These are phyloP conservation scores for Picea engelmannii DNA, from an alignment of 83 land plant genomes.

Conservation along the genomic window DNA sequence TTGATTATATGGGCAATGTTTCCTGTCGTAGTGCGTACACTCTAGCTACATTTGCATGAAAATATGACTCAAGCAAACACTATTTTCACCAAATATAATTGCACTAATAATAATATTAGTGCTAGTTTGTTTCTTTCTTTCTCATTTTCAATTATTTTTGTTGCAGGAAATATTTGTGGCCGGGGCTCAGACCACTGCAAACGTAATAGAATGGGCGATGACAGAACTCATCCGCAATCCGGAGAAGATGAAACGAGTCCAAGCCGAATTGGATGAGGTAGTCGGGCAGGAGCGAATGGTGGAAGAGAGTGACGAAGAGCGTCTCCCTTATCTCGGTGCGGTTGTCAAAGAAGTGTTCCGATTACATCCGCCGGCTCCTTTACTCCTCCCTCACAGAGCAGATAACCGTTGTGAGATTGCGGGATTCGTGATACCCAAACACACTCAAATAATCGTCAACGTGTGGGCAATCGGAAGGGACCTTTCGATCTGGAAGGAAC, in stretches of 20 bases:
- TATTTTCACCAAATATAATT: too few species aligned
- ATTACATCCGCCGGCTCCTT: neutral
- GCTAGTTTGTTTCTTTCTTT: too few species aligned
- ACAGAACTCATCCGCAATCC: neutral
- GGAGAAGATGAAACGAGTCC: neutral
- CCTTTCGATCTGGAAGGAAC: too few species aligned
- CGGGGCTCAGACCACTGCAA: neutral
- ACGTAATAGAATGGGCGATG: neutral
- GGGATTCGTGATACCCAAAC: too few species aligned
- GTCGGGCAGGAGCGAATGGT: neutral
- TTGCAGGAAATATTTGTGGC: neutral
- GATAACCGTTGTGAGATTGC: neutral
- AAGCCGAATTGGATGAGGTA: neutral
- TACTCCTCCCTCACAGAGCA: neutral
- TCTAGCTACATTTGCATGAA: too few species aligned
- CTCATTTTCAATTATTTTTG: too few species aligned
- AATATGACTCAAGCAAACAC: too few species aligned
- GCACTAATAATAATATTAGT: too few species aligned
- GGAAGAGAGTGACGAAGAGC: neutral
- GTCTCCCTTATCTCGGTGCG: neutral
- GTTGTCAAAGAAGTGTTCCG: slow-evolving; percentile 5
- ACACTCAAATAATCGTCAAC: too few species aligned
- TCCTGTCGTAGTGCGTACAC: too few species aligned
- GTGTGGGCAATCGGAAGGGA: too few species aligned
- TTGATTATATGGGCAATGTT: too few species aligned